Conservation (phyloP, 495 filamentous ascomycete genomes). For the Penicillium verhagenii region DNA sequence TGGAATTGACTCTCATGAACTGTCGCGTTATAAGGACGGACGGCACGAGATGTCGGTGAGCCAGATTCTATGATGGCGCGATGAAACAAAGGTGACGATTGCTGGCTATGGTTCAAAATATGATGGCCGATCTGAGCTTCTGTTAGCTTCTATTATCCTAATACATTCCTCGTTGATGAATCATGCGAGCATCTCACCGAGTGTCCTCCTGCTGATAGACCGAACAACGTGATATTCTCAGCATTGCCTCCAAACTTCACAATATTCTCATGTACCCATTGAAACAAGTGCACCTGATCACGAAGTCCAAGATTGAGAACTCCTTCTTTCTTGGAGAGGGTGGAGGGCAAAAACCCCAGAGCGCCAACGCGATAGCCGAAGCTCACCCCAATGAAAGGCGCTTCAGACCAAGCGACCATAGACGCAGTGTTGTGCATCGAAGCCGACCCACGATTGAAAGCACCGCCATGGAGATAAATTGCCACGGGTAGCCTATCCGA, state of each 20-base stretch:
- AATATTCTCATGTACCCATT: conserved; percentile 63
- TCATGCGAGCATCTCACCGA: conserved; percentile 37
- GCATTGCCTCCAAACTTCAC: conserved; percentile 59
- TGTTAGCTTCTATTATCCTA: neutral
- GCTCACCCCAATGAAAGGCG: conserved; percentile 56
- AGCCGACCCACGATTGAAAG: conserved; percentile 38
- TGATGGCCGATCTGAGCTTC: conserved; percentile 59
- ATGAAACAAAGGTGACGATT: conserved; percentile 47
- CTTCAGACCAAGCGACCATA: conserved; percentile 56
- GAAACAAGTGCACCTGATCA: conserved; percentile 57
- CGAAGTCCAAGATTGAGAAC: conserved; percentile 61
- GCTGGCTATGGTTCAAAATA: conserved; percentile 50
- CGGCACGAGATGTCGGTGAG: conserved; percentile 58
- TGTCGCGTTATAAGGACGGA: conserved; percentile 52
- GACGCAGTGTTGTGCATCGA: conserved; percentile 40
- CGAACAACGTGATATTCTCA: conserved; percentile 62
- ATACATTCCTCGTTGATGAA: neutral
- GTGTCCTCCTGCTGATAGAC: conserved; percentile 62
- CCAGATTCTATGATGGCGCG: conserved; percentile 66
- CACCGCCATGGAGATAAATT: conserved; percentile 50
- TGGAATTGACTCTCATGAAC: conserved; percentile 61
- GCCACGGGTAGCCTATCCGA: conserved; percentile 53
- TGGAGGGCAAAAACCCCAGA: conserved; percentile 60
- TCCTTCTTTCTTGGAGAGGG: conserved; percentile 49
- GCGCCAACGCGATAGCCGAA: conserved; percentile 64